A percentile compares a stretch with the other conserved stretches of the same genome.
Conservation (phyloP, 106 monocot genomes). For the Cymbidium sinense region DNA sequence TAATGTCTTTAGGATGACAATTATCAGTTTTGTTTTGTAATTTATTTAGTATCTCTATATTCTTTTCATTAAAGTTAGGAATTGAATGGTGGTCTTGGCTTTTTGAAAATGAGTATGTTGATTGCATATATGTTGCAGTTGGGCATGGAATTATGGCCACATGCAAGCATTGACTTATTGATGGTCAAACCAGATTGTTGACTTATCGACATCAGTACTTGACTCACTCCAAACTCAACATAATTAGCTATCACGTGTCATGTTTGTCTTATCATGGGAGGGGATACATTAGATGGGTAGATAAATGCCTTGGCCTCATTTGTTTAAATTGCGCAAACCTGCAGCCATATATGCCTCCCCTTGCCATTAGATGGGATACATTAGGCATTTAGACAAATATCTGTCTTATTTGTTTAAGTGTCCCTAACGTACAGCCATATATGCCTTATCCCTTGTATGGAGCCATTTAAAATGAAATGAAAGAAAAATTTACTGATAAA, state of each 20-base stretch:
- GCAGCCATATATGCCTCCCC: too few relatives aligned
- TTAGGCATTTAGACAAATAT: too few relatives aligned
- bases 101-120: not conserved
- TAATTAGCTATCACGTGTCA: not conserved
- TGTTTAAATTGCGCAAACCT: too few relatives aligned
- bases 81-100: not conserved
- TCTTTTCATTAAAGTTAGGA: not conserved
- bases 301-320: too few relatives aligned
- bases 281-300: too few relatives aligned
- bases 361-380: too few relatives aligned
- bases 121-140: not conserved
- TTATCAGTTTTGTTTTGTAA: not conserved
- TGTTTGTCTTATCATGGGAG: too few relatives aligned
- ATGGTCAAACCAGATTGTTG: not conserved
- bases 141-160: not conserved
- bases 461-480: too few relatives aligned
- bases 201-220: not conserved
- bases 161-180: not conserved
- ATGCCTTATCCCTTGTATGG: too few relatives aligned
- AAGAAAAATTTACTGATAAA: too few relatives aligned
- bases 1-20: not conserved
- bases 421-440: too few relatives aligned
- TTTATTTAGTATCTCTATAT: not conserved
- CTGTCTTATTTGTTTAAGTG: too few relatives aligned
- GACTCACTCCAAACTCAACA: not conserved